phyloP scores from a whole-genome alignment of 495 filamentous ascomycete species.

The Talaromyces adpressus region DNA sequence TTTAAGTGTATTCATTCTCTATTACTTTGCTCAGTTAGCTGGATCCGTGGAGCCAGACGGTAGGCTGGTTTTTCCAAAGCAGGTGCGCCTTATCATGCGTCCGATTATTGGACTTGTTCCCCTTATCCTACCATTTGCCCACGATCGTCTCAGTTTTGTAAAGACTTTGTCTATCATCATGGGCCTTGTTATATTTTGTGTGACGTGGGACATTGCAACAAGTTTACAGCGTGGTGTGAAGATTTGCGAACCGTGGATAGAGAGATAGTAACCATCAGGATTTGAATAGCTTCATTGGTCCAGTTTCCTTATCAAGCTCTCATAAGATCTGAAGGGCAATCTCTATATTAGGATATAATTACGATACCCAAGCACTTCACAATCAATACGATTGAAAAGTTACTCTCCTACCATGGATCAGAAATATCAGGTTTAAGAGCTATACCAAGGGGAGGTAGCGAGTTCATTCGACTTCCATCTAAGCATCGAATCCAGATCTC shows the following conservation, averaged over 20 bases:
- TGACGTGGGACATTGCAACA: not conserved
- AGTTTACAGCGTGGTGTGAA: not conserved
- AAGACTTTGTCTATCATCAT: conserved; percentile 5
- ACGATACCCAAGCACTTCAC: too few species aligned
- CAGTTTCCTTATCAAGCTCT: too few species aligned
- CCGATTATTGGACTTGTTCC: not conserved
- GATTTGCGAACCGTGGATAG: conserved; percentile 2
- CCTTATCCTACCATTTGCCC: not conserved
- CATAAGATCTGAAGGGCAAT: too few species aligned
- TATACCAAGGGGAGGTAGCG: not conserved
- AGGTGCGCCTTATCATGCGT: conserved; percentile 1
- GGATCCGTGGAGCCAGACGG: not conserved
- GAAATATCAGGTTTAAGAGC: too few species aligned
- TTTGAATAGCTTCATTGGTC: too few species aligned
- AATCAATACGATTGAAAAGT: too few species aligned
- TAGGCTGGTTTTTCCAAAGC: not conserved
- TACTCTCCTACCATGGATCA: too few species aligned
- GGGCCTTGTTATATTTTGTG: not conserved
- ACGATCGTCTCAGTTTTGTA: not conserved
- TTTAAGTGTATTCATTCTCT: conserved; percentile 2
- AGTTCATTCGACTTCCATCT: not conserved
- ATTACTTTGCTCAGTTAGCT: not conserved
- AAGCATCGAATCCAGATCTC: not conserved
- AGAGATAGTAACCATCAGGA: too few species aligned
- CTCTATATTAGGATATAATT: too few species aligned